phyloP scores from a whole-genome alignment of 2,329 filamentous ascomycete species.

The Paracorniculantispora psalliotae region DNA sequence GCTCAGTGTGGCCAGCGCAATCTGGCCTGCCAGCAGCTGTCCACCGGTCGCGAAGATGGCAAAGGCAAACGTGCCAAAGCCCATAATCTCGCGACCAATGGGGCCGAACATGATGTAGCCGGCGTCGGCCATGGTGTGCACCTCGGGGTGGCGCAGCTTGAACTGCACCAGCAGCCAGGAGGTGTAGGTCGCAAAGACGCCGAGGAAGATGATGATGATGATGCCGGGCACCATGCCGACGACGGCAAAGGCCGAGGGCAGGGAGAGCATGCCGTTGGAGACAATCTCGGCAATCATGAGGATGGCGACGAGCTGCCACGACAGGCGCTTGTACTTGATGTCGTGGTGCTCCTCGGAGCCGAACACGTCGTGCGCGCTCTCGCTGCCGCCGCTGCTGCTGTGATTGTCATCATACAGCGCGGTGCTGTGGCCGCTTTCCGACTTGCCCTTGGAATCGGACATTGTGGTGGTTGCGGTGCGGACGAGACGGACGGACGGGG shows the following conservation, averaged over 20 bases:
- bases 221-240: slow-evolving; percentile 49
- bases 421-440: not conserved
- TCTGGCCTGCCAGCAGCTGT: slow-evolving; percentile 47
- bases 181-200: slow-evolving; percentile 47
- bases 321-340: slow-evolving; percentile 50
- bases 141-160: slow-evolving; percentile 48
- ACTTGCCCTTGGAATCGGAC: not conserved
- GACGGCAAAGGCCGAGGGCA: slow-evolving; percentile 46
- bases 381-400: not conserved
- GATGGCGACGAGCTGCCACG: slow-evolving; percentile 46
- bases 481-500: not conserved
- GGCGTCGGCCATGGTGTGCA: slow-evolving; percentile 54
- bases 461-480: not conserved
- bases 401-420: not conserved
- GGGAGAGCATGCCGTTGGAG: slow-evolving; percentile 48
- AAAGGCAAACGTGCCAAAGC: slow-evolving; percentile 46
- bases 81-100: slow-evolving; percentile 44
- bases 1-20: slow-evolving; percentile 42
- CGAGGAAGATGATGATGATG: slow-evolving; percentile 46
- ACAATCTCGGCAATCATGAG: slow-evolving; percentile 55
- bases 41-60: slow-evolving; percentile 46
- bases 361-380: slow-evolving; percentile 15
- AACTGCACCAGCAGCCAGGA: slow-evolving; percentile 46
- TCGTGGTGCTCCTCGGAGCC: slow-evolving; percentile 25
- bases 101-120: slow-evolving; percentile 49